Evolutionary conservation across 768 basidiomycete genomes (phyloP), one percentile per base, ranked within the genome.

Genomic region (Sporobolomyces pararoseus): DNA sequence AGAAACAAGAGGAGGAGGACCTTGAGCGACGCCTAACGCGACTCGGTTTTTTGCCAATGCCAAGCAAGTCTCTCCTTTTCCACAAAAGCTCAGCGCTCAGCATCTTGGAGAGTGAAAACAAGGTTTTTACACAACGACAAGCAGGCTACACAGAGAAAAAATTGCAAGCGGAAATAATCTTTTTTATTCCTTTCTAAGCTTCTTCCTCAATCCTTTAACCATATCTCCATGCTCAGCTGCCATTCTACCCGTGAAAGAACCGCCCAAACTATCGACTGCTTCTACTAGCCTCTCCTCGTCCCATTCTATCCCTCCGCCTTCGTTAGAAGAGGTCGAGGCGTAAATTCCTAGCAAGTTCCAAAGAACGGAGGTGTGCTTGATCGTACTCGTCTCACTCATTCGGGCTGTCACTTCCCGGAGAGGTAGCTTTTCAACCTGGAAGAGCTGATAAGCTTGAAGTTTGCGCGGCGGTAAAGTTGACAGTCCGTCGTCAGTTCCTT

Each of bases 301-400:
- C 57, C 55, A 70, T n/a, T 59, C 63, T 32, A 60, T 50, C 12
- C 2, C 54, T 32, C 55, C 31, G 23, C 29, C 25, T 23, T 34
- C 27, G n/a, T 7, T 10, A 13, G 13, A n/a, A n/a, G n/a, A 4
- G 21, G 58, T 27, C 6, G 14, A 17, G 3, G 50, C 17, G 23
- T n/a, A 46, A 21, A 29, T 13, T 10, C 19, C 32, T 9, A 65
- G 39, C n/a, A 70, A 27, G 50, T 35, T 60, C 68, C 68, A 70
- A 17, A 65, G 27, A 19, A 59, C 62, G 7, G 39, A 47, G 14
- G 55, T 19, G 1, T 39, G 46, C 50, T 70, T 60, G 57, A 70
- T 60, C 29, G 55, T 3, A 32, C 7, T 42, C 39, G 50, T 35
- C 21, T 34, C 35, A 34, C 42, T 47, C 68, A 70, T 70, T 12